Percentiles rank a stretch among this genome's conserved stretches.
Conservation (phyloP, 495 filamentous ascomycete genomes). For the Penicillium pancosmium region DNA sequence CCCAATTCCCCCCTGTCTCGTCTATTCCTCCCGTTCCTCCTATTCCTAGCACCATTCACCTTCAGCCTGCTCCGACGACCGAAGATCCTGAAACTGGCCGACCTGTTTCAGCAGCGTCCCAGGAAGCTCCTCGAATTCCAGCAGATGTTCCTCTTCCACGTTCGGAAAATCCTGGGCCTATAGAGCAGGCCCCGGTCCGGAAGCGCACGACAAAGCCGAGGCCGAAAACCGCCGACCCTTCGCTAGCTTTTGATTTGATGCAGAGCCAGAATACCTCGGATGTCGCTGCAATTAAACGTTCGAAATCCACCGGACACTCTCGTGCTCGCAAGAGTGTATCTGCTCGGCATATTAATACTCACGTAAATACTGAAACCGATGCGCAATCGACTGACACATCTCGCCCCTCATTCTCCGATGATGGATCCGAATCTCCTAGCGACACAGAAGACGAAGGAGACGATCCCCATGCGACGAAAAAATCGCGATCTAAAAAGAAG, state of each 20-base stretch:
- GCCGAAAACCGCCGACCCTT: constrained; percentile 57
- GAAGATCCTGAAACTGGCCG: constrained; percentile 68
- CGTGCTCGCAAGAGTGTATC: constrained; percentile 42
- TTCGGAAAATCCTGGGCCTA: constrained; percentile 57
- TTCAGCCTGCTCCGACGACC: constrained; percentile 52
- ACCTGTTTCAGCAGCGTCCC: constrained; percentile 72
- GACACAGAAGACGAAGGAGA: constrained; percentile 26
- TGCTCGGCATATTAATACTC: constrained; percentile 29
- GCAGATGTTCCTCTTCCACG: constrained; percentile 50
- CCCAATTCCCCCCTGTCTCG: constrained; percentile 31
- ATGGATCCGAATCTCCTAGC: constrained; percentile 34
- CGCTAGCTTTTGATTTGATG: constrained; percentile 40
- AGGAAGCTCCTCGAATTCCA: constrained; percentile 69
- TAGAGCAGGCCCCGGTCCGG: constrained; percentile 64
- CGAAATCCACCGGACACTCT: constrained; percentile 41
- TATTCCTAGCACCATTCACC: constrained; percentile 23
- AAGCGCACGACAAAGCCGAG: constrained; percentile 43
- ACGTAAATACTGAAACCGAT: constrained; percentile 15
- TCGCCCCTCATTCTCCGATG: constrained; percentile 37
- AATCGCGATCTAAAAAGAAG: constrained; percentile 55
- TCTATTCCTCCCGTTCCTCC: constrained; percentile 21
- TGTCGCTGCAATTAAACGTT: constrained; percentile 34
- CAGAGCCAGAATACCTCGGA: constrained; percentile 18
- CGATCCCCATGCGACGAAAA: constrained; percentile 24
- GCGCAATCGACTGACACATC: constrained; percentile 29